phyloP scores from a whole-genome alignment of 2,329 filamentous ascomycete species.

The Penicillium griseofulvum region DNA sequence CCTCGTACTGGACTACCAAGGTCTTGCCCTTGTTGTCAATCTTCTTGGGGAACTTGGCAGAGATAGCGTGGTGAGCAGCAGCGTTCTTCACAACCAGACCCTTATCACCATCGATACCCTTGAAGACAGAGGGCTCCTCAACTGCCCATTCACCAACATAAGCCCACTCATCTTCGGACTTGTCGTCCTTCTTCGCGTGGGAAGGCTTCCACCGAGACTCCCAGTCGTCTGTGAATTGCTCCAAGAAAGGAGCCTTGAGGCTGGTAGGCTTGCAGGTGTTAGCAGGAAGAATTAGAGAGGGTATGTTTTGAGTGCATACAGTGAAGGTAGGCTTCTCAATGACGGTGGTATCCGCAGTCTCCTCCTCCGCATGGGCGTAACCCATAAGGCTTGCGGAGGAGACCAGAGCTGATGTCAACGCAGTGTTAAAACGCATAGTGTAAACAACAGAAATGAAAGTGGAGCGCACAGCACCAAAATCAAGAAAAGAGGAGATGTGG shows the following conservation, averaged over 20 bases:
- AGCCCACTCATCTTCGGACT: conserved; percentile 85
- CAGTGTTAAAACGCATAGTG: conserved; percentile 81
- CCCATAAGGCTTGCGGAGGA: conserved; percentile 67
- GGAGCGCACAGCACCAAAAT: conserved; percentile 15
- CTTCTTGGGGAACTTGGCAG: conserved; percentile 94
- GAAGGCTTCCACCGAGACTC: conserved; percentile 90
- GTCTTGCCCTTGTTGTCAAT: conserved; percentile 97
- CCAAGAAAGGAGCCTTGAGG: conserved; percentile 90
- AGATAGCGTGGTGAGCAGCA: conserved; percentile 98
- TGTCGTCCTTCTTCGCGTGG: conserved; percentile 92
- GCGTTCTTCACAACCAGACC: conserved; percentile 97
- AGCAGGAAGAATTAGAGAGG: conserved; percentile 6
- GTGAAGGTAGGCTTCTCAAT: conserved; percentile 79
- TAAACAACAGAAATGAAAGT: conserved; percentile 18
- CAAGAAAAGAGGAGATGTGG: conserved; percentile 24
- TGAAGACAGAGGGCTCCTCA: conserved; percentile 86
- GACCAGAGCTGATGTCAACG: conserved; percentile 67
- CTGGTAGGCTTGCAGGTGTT: conserved; percentile 66
- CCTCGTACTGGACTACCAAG: conserved; percentile 97
- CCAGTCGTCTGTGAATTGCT: conserved; percentile 98
- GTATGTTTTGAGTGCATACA: conserved; percentile 54
- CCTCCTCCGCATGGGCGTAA: conserved; percentile 66
- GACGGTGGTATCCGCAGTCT: conserved; percentile 56
- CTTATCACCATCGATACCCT: conserved; percentile 92
- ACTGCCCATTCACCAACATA: conserved; percentile 96